These are phyloP conservation scores for Blastobotrys muscicola DNA, from an alignment of 805 yeast species.

Conservation along the genomic window DNA sequence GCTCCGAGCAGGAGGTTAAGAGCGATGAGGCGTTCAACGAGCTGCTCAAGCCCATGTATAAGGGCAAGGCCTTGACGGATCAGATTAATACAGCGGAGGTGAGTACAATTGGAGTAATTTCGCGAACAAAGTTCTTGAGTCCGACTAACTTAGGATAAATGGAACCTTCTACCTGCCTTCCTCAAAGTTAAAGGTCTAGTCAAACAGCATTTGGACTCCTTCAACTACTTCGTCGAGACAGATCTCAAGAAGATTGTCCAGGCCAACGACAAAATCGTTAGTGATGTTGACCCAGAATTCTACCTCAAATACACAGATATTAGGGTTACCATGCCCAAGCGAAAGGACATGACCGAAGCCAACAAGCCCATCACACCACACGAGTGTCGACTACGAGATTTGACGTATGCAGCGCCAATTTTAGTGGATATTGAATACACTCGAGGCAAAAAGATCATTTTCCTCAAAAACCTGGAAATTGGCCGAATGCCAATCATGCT, in stretches of 20 bases:
- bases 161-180: conserved; percentile 95
- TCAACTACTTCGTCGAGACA: conserved; percentile 88
- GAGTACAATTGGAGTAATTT: neutral
- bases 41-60: conserved; percentile 67
- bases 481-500: conserved; percentile 99
- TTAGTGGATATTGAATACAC: conserved; percentile 97
- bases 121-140: conserved; percentile 30
- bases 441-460: conserved; percentile 83
- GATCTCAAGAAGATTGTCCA: conserved; percentile 86
- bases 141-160: conserved; percentile 49
- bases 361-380: conserved; percentile 50
- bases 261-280: conserved; percentile 80
- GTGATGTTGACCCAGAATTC: conserved; percentile 96
- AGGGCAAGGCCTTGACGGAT: conserved; percentile 81
- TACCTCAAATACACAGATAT: conserved; percentile 89
- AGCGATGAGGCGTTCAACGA: conserved; percentile 44
- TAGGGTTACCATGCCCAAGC: conserved; percentile 58
- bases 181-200: conserved; percentile 91
- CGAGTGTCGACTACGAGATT: conserved; percentile 88
- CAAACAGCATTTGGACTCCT: conserved; percentile 96
- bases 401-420: conserved; percentile 91
- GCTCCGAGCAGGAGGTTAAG: no score
- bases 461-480: conserved; percentile 83
- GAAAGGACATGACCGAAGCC: conserved; percentile 28
- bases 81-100: conserved; percentile 64